Evolutionary conservation across 805 yeast species (phyloP).

Genomic region (Saccharomycodes ludwigii): DNA sequence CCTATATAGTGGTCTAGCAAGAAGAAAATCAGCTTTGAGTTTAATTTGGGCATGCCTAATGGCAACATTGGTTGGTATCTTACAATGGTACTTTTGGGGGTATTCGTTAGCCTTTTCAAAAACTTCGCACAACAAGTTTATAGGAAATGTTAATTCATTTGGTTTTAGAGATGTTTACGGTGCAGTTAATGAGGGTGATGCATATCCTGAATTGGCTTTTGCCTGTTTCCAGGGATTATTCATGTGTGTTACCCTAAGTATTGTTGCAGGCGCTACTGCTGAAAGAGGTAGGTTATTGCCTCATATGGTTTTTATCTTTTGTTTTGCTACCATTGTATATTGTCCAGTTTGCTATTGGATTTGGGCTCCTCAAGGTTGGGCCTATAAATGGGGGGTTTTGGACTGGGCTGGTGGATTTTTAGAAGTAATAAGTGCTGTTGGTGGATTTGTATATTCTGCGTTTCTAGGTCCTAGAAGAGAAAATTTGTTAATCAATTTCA

Average conservation of each 20-base stretch:
- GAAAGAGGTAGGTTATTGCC: slow-evolving; percentile 89
- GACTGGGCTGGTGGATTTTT: slow-evolving; percentile 99
- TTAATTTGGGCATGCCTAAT: slow-evolving; percentile 72
- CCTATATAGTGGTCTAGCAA: slow-evolving; percentile 79
- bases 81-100: slow-evolving; percentile 99
- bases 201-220: slow-evolving; percentile 74
- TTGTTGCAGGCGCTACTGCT: slow-evolving; percentile 83
- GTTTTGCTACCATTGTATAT: slow-evolving; percentile 87
- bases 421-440: slow-evolving; percentile 82
- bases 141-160: slow-evolving; percentile 75
- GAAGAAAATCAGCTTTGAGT: slow-evolving; percentile 81
- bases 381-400: slow-evolving; percentile 77
- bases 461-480: slow-evolving; percentile 65
- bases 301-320: slow-evolving; percentile 64
- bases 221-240: slow-evolving; percentile 88
- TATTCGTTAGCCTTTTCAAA: slow-evolving; percentile 78
- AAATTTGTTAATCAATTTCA: slow-evolving; percentile 63
- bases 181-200: slow-evolving; percentile 25
- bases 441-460: slow-evolving; percentile 77
- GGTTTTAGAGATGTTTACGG: slow-evolving; percentile 67
- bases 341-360: slow-evolving; percentile 95
- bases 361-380: slow-evolving; percentile 94
- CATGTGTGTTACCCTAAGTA: slow-evolving; percentile 81
- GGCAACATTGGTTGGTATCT: slow-evolving; percentile 59
- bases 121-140: slow-evolving; percentile 72